These are phyloP conservation scores for Senecio squalidus DNA, from an alignment of 140 eudicot genomes.

Conservation along the genomic window DNA sequence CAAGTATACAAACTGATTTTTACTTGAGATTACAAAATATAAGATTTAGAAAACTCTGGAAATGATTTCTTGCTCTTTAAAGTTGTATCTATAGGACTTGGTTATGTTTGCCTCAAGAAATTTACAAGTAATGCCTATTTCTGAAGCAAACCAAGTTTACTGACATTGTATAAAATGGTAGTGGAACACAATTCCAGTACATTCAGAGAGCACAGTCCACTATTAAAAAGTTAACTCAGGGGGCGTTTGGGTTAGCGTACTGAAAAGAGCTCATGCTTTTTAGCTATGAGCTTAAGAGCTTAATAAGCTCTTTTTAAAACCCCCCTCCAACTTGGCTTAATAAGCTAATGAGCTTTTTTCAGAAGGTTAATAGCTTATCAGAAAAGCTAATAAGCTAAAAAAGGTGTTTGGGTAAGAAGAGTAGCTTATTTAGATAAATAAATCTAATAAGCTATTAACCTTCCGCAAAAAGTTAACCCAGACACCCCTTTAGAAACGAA, in stretches of 20 bases:
- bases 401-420: too few relatives aligned
- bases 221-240: not conserved
- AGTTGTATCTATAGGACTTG: not conserved
- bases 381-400: too few relatives aligned
- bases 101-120: slow-evolving; percentile 1
- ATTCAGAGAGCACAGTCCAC: not conserved
- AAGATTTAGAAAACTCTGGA: not conserved
- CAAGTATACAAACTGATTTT: not conserved
- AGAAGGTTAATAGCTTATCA: too few relatives aligned
- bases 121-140: not conserved
- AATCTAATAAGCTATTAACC: too few relatives aligned
- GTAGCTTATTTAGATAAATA: too few relatives aligned
- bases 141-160: not conserved
- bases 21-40: not conserved
- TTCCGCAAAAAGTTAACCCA: too few relatives aligned
- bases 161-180: not conserved
- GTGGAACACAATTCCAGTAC: not conserved
- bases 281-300: too few relatives aligned
- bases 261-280: too few relatives aligned
- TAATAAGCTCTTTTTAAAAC: too few relatives aligned
- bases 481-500: not conserved
- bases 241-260: too few relatives aligned
- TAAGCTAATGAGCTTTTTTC: too few relatives aligned
- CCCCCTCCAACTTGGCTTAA: too few relatives aligned
- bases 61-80: not conserved